A percentile compares a stretch with the other conserved stretches of the same genome.
Conservation (phyloP, 73 alveolate genomes). For the Paramecium bursaria region DNA sequence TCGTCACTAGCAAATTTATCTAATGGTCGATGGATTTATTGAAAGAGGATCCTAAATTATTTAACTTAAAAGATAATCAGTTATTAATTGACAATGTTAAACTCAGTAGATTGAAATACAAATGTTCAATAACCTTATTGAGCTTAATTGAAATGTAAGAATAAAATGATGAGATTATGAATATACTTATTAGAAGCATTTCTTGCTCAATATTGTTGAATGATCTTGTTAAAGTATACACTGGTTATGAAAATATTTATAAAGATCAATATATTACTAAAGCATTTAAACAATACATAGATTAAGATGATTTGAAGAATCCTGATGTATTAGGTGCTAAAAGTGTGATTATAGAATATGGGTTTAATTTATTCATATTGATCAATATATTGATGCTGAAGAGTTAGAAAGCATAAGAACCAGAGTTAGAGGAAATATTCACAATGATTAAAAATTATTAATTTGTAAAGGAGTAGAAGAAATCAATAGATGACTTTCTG, state of each 20-base stretch:
- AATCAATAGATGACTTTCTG: conserved; percentile 23
- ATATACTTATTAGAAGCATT: conserved; percentile 50
- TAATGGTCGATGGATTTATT: conserved; percentile 46
- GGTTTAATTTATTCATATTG: conserved; percentile 59
- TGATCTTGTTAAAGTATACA: conserved; percentile 34
- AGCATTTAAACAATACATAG: conserved; percentile 46
- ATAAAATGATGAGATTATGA: conserved; percentile 58
- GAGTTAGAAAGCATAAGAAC: conserved; percentile 48
- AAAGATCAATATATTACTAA: conserved; percentile 45
- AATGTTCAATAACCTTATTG: conserved; percentile 58
- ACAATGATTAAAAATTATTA: conserved; percentile 53
- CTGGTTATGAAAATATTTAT: conserved; percentile 8
- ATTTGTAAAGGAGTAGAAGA: conserved; percentile 27
- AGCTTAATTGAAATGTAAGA: conserved; percentile 60
- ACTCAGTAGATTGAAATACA: conserved; percentile 60
- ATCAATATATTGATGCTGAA: conserved; percentile 59
- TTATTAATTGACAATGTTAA: neutral
- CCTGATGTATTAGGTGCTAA: conserved; percentile 22
- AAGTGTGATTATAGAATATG: conserved; percentile 60
- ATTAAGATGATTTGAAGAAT: conserved; percentile 35
- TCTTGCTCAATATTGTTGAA: conserved; percentile 16
- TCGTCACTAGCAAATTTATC: conserved; percentile 65
- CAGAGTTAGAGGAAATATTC: conserved; percentile 59
- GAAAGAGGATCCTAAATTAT: conserved; percentile 58
- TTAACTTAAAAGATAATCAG: neutral